Evolutionary conservation across 2,329 filamentous ascomycete species (phyloP).

Genomic region (Penicillium expansum): DNA sequence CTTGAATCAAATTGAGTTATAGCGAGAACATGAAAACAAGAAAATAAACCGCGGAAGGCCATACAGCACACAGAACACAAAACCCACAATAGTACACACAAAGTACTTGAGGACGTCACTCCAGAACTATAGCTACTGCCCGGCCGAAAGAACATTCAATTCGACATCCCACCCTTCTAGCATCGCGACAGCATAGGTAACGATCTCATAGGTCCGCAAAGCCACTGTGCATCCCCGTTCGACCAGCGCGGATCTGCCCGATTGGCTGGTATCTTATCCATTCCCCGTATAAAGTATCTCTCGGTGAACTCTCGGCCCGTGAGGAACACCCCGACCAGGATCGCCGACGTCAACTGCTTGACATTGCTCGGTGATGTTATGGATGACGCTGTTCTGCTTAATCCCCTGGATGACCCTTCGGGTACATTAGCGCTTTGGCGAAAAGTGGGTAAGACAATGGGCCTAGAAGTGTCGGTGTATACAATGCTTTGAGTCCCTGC

Average conservation of each 20-base stretch:
- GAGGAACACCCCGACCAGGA: slow-evolving; percentile 24
- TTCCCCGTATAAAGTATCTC: slow-evolving; percentile 20
- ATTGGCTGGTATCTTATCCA: slow-evolving; percentile 16
- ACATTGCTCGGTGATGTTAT: slow-evolving; percentile 7
- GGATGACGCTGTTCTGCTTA: neutral
- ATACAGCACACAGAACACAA: neutral
- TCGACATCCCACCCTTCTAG: neutral
- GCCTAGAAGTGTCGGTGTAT: neutral
- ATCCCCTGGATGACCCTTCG: slow-evolving; percentile 22
- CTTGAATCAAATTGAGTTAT: neutral
- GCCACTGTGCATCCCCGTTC: neutral
- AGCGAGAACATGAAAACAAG: neutral
- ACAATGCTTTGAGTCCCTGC: neutral
- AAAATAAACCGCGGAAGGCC: neutral
- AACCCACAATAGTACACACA: neutral
- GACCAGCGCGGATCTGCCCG: slow-evolving; percentile 1
- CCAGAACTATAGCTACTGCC: neutral
- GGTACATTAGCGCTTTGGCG: slow-evolving; percentile 17
- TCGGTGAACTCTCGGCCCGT: slow-evolving; percentile 26
- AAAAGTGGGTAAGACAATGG: slow-evolving; percentile 19
- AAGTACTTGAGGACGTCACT: neutral
- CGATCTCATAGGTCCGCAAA: neutral
- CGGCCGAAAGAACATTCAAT: neutral
- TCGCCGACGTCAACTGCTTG: slow-evolving; percentile 14
- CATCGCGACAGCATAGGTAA: neutral